A percentile compares a stretch with the other conserved stretches of the same genome.
Evolutionary conservation across 306 rosid genomes (phyloP).

Genomic region (Argentina anserina): DNA sequence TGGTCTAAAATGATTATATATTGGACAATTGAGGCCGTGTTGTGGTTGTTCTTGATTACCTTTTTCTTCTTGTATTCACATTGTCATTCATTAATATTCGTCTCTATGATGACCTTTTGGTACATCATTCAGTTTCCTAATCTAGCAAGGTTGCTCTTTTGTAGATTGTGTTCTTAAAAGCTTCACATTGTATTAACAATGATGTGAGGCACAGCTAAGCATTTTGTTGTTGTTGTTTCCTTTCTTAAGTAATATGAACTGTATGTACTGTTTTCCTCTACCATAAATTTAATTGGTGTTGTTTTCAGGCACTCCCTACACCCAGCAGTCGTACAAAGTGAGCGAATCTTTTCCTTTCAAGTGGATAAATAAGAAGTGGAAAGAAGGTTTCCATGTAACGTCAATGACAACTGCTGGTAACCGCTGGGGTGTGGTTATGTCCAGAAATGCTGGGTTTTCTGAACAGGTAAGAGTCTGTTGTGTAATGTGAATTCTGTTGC

Average conservation of each 20-base stretch:
- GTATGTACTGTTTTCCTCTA: too few species aligned
- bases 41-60: not conserved
- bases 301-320: constrained; percentile 71
- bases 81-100: not conserved
- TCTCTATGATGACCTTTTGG: not conserved
- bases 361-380: constrained; percentile 97
- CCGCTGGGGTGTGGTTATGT: constrained; percentile 98
- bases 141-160: not conserved
- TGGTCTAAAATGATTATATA: not conserved
- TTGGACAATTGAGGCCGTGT: not conserved
- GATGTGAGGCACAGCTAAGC: not conserved
- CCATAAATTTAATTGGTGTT: not conserved
- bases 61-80: not conserved
- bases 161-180: not conserved
- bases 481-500: not conserved
- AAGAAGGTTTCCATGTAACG: constrained; percentile 94
- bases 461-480: constrained; percentile 57
- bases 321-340: constrained; percentile 91
- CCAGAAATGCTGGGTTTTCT: constrained; percentile 89
- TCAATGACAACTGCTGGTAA: constrained; percentile 94
- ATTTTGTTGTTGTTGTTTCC: not conserved
- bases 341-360: constrained; percentile 88
- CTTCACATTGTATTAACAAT: not conserved
- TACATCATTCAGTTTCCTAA: not conserved
- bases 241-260: not conserved